Evolutionary conservation across 148 eudicot genomes (phyloP).

Genomic region (Simmondsia chinensis): DNA sequence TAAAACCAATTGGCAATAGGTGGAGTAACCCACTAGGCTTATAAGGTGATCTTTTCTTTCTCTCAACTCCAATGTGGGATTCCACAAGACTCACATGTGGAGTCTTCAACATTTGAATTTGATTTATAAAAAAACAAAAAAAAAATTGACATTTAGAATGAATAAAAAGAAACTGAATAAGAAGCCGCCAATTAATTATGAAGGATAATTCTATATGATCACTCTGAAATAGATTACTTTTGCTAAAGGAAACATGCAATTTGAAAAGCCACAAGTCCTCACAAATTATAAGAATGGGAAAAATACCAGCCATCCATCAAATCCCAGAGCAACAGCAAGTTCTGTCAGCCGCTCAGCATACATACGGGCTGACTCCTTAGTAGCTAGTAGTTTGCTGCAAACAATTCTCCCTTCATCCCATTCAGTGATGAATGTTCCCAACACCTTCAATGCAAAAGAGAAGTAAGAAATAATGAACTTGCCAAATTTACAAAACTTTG

Average conservation of each 20-base stretch:
- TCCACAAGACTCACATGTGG: too few relatives aligned
- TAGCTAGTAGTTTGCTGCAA: slow-evolving; percentile 39
- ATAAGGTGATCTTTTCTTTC: too few relatives aligned
- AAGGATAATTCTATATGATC: background rate
- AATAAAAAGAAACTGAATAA: too few relatives aligned
- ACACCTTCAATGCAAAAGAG: slow-evolving; percentile 35
- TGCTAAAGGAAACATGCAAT: background rate
- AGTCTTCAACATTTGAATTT: too few relatives aligned
- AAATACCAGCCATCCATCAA: slow-evolving; percentile 98
- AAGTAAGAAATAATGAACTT: too few relatives aligned
- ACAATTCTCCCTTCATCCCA: slow-evolving; percentile 71
- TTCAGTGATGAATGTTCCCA: slow-evolving; percentile 92
- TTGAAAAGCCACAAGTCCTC: background rate
- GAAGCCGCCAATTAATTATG: background rate
- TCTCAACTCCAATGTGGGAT: too few relatives aligned
- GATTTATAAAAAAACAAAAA: too few relatives aligned
- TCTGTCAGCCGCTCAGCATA: slow-evolving; percentile 84
- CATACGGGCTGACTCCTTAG: slow-evolving; percentile 59
- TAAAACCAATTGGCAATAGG: too few relatives aligned
- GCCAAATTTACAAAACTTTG: too few relatives aligned
- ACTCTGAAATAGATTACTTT: too few relatives aligned
- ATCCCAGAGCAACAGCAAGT: slow-evolving; percentile 76
- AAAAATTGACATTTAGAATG: too few relatives aligned
- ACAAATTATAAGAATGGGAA: background rate
- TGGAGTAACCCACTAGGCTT: too few relatives aligned